A percentile compares a stretch with the other conserved stretches of the same genome.
phyloP scores from a whole-genome alignment of 768 basidiomycete species.

The Psilocybe tampanensis region DNA sequence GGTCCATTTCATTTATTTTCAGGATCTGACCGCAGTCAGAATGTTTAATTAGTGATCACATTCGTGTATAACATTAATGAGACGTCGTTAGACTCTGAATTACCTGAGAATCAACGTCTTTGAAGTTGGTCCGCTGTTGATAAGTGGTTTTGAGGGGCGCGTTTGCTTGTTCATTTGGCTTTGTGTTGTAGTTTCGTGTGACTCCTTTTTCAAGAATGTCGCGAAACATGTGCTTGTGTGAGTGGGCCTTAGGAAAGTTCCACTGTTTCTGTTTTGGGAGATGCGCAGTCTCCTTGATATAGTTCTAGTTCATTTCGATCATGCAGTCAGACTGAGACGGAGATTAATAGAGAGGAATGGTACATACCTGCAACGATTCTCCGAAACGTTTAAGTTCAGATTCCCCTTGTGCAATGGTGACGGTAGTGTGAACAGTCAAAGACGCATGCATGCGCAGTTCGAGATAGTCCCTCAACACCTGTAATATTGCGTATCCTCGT shows the following conservation, averaged over 20 bases:
- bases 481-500: constrained; percentile 27
- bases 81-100: no score
- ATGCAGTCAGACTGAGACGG: not conserved
- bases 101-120: constrained; percentile 34
- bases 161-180: constrained; percentile 33
- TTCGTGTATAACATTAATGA: not conserved
- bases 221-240: constrained; percentile 30
- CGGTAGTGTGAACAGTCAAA: constrained; percentile 32
- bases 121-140: constrained; percentile 31
- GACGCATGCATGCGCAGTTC: constrained; percentile 30
- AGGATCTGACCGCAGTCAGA: not conserved
- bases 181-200: constrained; percentile 31
- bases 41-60: not conserved
- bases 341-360: no score
- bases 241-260: constrained; percentile 38
- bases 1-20: constrained; percentile 5
- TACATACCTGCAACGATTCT: constrained; percentile 14
- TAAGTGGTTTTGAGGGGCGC: constrained; percentile 28
- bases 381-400: constrained; percentile 20
- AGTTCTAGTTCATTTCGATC: no score
- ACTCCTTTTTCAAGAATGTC: constrained; percentile 37
- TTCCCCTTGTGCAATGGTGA: constrained; percentile 23
- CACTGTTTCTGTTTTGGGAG: constrained; percentile 20
- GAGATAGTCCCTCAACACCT: constrained; percentile 30
- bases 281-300: not conserved